These are phyloP conservation scores for Pichia insulana DNA, from an alignment of 805 yeast species.

Conservation along the genomic window DNA sequence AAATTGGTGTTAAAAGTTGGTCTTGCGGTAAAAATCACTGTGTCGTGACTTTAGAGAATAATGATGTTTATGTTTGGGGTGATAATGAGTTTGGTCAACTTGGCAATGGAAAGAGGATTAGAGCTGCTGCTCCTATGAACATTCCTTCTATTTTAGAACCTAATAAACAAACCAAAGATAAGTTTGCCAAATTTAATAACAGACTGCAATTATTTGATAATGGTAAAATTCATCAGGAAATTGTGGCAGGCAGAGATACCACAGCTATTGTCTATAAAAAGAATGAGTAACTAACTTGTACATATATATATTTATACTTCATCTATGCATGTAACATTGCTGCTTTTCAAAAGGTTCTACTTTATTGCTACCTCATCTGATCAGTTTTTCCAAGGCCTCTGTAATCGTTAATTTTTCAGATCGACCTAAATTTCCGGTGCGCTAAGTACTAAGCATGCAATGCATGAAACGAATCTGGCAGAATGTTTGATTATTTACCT, in stretches of 20 bases:
- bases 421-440: too few relatives aligned
- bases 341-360: too few relatives aligned
- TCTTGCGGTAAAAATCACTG: slow-evolving; percentile 59
- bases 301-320: neutral
- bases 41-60: slow-evolving; percentile 49
- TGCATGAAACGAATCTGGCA: too few relatives aligned
- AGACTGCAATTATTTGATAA: slow-evolving; percentile 37
- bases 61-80: slow-evolving; percentile 75
- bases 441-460: too few relatives aligned
- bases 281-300: neutral
- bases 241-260: slow-evolving; percentile 53
- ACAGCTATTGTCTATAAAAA: slow-evolving; percentile 55
- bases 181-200: slow-evolving; percentile 27
- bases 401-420: too few relatives aligned
- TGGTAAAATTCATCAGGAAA: slow-evolving; percentile 39
- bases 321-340: neutral
- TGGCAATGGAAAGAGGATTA: slow-evolving; percentile 70
- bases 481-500: too few relatives aligned
- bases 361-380: too few relatives aligned
- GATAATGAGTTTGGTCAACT: slow-evolving; percentile 75
- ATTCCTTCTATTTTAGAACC: slow-evolving; percentile 58
- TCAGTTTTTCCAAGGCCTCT: too few relatives aligned
- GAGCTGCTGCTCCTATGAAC: slow-evolving; percentile 43
- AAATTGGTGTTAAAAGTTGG: slow-evolving; percentile 43
- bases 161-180: slow-evolving; percentile 9